Evolutionary conservation across 2,329 filamentous ascomycete species (phyloP), one percentile per base, ranked within the genome.

Genomic region (Venturia nashicola): DNA sequence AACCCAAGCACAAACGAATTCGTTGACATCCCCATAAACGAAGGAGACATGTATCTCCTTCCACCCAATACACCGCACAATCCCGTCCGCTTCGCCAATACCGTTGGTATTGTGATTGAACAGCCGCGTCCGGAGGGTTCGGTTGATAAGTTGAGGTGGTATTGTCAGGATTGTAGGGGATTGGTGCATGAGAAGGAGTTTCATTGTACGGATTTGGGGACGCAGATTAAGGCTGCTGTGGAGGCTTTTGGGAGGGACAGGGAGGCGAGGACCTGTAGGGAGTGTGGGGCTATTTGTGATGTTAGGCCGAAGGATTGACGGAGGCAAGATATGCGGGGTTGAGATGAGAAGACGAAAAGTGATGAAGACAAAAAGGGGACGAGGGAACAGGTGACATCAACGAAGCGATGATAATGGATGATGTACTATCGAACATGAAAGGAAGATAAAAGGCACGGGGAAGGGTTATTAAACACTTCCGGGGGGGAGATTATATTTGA

Each of bases 1-100:
- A 91, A 97, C 72, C 51, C 27, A 16, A 6, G 16, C 76, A 76
- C 6, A 44, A 18, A 44, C 16, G 42, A 78, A 59, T 96, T 96
- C 77, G 83, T 86, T 68, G 93, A 97, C 76, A 85, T 97, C 67
- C 82, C 91, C 72, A 96, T 97, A 77, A 83, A 87, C 71, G 91
- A 97, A 77, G 93, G 93, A 67, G 91, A 94, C 69, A 89, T 97
- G 83, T 97, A 96, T 76, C 80, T 97, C 5, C 83, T 99, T 0
- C 93, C 93, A 0, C 83, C 87, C n/a, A 92, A 96, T 76, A 94
- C 89, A n/a, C 93, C 93, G 34, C 93, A 97, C 77, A 97, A 96
- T 75, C 93, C 94, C 0, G 90, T 97, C 42, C 86, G 93, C 65
- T 97, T 97, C 76, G 89, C 88, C 71, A 81, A 96, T 76, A 97